Conservation (phyloP, 75 land plant species). For the Gnetum montanum region DNA sequence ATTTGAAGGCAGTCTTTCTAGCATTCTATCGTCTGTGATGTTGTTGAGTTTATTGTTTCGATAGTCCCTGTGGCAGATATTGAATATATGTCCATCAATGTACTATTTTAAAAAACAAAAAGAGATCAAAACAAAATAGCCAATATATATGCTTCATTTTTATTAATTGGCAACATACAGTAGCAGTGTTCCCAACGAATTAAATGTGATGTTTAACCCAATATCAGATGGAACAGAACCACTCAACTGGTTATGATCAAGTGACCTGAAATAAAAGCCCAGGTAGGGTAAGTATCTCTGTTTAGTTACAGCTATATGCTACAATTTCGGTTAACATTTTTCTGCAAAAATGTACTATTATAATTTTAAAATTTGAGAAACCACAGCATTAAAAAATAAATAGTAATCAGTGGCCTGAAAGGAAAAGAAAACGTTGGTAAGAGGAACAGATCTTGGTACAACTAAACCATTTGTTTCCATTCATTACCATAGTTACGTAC, state of each 20-base stretch:
- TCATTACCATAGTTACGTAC: too few relatives aligned
- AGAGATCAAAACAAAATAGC: neutral
- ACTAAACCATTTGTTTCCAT: too few relatives aligned
- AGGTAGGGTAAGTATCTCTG: too few relatives aligned
- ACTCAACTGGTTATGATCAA: slow-evolving; percentile 36
- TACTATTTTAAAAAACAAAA: neutral
- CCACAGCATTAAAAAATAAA: neutral
- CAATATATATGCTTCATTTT: neutral
- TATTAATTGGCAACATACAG: slow-evolving; percentile 25
- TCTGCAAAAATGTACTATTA: too few relatives aligned
- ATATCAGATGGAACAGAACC: slow-evolving; percentile 33
- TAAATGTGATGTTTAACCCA: slow-evolving; percentile 24
- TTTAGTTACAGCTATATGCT: too few relatives aligned
- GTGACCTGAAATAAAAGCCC: slow-evolving; percentile 32
- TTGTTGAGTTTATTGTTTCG: slow-evolving; percentile 35
- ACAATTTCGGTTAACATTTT: too few relatives aligned
- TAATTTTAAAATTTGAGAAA: too few relatives aligned
- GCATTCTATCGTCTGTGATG: slow-evolving; percentile 10
- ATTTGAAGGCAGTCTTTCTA: slow-evolving; percentile 22
- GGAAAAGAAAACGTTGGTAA: too few relatives aligned
- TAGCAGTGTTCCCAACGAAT: slow-evolving; percentile 14
- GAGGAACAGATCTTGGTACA: too few relatives aligned
- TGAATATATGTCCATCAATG: too few relatives aligned
- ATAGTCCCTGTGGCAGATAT: slow-evolving; percentile 33
- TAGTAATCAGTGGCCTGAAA: neutral